Percentiles rank a stretch among this genome's conserved stretches.
Evolutionary conservation across 495 filamentous ascomycete species (phyloP).

Genomic region (Trichoderma gamsii): DNA sequence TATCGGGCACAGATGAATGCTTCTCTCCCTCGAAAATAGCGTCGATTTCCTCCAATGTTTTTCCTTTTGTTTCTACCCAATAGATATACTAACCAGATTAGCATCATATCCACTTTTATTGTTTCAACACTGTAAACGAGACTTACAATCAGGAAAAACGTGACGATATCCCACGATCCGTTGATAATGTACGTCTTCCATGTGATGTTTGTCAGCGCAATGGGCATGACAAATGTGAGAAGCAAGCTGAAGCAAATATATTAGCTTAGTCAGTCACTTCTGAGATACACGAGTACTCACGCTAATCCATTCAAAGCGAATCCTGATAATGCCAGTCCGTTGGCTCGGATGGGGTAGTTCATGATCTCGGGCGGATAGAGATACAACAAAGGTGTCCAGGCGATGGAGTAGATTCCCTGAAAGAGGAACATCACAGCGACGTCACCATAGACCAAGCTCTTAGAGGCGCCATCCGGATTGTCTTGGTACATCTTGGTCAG

Average conservation of each 20-base stretch:
- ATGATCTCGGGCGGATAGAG: conserved; percentile 41
- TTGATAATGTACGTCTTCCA: conserved; percentile 36
- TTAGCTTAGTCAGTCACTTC: conserved; percentile 6
- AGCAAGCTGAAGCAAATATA: conserved; percentile 26
- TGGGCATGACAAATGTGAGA: conserved; percentile 45
- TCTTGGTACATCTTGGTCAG: conserved; percentile 45
- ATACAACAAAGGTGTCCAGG: conserved; percentile 44
- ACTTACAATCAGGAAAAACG: conserved; percentile 25
- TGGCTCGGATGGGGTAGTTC: conserved; percentile 31
- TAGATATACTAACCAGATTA: conserved; percentile 27
- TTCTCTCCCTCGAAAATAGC: conserved; percentile 22
- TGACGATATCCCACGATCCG: conserved; percentile 27
- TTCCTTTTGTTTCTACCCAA: conserved; percentile 23
- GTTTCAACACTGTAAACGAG: neutral
- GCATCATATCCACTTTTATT: neutral
- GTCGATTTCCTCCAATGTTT: conserved; percentile 3
- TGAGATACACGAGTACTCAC: conserved; percentile 24
- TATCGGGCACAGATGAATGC: conserved; percentile 39
- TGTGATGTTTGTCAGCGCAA: conserved; percentile 33
- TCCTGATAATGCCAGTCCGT: conserved; percentile 26
- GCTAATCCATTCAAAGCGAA: conserved; percentile 42
- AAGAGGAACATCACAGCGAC: conserved; percentile 39
- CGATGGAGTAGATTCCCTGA: conserved; percentile 45
- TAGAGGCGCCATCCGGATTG: conserved; percentile 29
- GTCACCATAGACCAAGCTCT: conserved; percentile 37